A percentile compares a stretch with the other conserved stretches of the same genome.
These are phyloP conservation scores for Vicia faba DNA, from an alignment of 306 rosid genomes.

Conservation along the genomic window DNA sequence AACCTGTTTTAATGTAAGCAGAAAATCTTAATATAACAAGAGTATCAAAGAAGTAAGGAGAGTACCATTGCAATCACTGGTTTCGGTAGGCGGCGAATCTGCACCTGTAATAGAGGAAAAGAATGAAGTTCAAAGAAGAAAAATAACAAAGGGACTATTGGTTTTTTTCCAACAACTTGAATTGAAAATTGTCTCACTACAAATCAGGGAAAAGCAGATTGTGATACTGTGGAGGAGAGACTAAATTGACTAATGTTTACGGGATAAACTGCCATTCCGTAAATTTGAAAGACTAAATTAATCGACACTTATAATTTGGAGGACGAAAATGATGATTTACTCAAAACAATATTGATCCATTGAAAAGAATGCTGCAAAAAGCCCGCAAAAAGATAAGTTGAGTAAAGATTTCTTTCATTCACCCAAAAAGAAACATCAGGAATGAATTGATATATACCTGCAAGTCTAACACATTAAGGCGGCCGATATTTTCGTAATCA, in stretches of 20 bases:
- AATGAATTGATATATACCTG: conserved; percentile 54
- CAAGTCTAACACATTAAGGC: conserved; percentile 88
- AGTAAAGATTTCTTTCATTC: neutral
- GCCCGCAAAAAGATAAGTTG: neutral
- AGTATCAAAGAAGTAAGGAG: conserved; percentile 5
- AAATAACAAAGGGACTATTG: conserved; percentile 16
- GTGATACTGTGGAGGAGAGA: too few relatives aligned
- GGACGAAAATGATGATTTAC: neutral
- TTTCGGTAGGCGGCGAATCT: conserved; percentile 89
- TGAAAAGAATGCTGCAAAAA: conserved; percentile 2
- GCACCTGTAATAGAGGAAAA: conserved; percentile 55
- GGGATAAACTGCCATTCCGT: neutral
- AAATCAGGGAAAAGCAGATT: conserved; percentile 9
- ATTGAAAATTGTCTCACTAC: conserved; percentile 20
- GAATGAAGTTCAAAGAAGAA: conserved; percentile 18
- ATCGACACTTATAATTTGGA: neutral
- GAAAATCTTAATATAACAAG: conserved; percentile 9
- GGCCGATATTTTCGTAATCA: conserved; percentile 60
- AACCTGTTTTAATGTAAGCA: conserved; percentile 55
- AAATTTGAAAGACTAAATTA: neutral
- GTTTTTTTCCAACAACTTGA: neutral
- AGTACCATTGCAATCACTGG: conserved; percentile 94
- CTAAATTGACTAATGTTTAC: neutral
- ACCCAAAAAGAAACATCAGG: neutral
- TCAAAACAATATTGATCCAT: conserved; percentile 14